These are phyloP conservation scores for Bipolaris sorokiniana DNA, from an alignment of 2,329 filamentous ascomycete genomes.

Conservation along the genomic window DNA sequence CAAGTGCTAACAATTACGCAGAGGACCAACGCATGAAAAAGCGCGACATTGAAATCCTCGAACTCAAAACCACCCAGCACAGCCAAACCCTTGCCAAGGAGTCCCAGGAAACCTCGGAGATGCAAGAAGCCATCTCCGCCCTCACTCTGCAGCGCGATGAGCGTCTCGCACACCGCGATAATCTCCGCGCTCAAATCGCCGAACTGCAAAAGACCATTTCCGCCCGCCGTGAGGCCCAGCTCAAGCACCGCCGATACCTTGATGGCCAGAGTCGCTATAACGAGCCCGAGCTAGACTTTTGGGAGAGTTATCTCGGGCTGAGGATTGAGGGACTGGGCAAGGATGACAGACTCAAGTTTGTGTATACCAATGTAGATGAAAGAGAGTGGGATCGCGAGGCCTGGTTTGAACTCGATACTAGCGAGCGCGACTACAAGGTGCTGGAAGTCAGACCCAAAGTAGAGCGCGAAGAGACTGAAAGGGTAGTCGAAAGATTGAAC, in stretches of 20 bases:
- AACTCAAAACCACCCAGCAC: constrained; percentile 72
- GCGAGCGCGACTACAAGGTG: constrained; percentile 83
- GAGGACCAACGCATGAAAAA: constrained; percentile 92
- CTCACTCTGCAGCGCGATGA: constrained; percentile 63
- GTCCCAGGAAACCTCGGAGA: constrained; percentile 71
- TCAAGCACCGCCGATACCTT: constrained; percentile 73
- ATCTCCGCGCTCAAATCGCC: constrained; percentile 63
- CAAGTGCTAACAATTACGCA: constrained; percentile 47
- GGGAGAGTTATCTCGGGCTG: constrained; percentile 88
- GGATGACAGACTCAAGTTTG: constrained; percentile 85
- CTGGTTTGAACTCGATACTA: constrained; percentile 89
- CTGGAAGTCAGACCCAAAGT: constrained; percentile 81
- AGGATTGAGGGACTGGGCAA: constrained; percentile 86
- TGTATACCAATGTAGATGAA: constrained; percentile 86
- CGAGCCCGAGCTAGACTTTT: constrained; percentile 91
- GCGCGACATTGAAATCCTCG: constrained; percentile 82
- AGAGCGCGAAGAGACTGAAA: constrained; percentile 77
- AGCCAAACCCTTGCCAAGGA: constrained; percentile 79
- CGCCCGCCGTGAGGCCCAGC: constrained; percentile 71
- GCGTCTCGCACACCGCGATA: constrained; percentile 61
- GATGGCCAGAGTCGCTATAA: constrained; percentile 88
- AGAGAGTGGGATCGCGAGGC: constrained; percentile 86
- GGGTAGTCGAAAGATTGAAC: constrained; percentile 78
- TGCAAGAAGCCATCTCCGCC: constrained; percentile 64
- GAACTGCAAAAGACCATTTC: constrained; percentile 75